Evolutionary conservation across 1,139 yeast genomes (phyloP), one percentile per base, ranked within the genome.

Genomic region (Petasospora fabianii): DNA sequence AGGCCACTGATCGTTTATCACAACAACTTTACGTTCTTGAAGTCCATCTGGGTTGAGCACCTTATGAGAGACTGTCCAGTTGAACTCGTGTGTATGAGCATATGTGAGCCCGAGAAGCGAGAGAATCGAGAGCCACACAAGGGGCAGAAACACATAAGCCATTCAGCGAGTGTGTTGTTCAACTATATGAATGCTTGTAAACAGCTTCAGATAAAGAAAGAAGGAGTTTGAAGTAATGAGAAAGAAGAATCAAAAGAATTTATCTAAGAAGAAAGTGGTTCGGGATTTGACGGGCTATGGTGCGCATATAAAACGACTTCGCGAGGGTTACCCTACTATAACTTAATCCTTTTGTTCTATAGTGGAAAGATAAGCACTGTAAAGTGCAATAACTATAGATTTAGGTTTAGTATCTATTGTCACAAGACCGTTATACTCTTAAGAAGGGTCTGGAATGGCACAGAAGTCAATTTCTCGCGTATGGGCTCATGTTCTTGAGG

Each of bases 1-100:
- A 21, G 81, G 75, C 79, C 80, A 71, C 41, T 71, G 51, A 42
- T 61, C 61, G 50, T 75, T 72, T 47, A 71, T 65, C 3, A 75
- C 75, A 38, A 74, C 62, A 42, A 72, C 71, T 11, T 41, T 40
- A 15, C 58, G 35, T 27, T 39, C 41, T 24, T 51, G 49, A 14
- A 47, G 42, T 12, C 75, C 76, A 51, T 73, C 78, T 3, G 79
- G 77, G 48, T 65, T 69, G 17, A 65, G 66, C 26, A 51, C 47
- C 12, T 69, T 68, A 54, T 68, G 65, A 14, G 64, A 54, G 15
- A 68, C 61, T 32, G 66, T 60, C 59, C 62, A 73, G 49, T 63
- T 54, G 61, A 64, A 69, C 43, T 59, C 61, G 44, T 69, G 77
- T 18, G 70, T 68, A 15, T 27, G 30, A 5, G 28, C 28, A n/a